phyloP scores from a whole-genome alignment of 2,329 filamentous ascomycete genomes.

The Neofusicoccum kwambonambiense region DNA sequence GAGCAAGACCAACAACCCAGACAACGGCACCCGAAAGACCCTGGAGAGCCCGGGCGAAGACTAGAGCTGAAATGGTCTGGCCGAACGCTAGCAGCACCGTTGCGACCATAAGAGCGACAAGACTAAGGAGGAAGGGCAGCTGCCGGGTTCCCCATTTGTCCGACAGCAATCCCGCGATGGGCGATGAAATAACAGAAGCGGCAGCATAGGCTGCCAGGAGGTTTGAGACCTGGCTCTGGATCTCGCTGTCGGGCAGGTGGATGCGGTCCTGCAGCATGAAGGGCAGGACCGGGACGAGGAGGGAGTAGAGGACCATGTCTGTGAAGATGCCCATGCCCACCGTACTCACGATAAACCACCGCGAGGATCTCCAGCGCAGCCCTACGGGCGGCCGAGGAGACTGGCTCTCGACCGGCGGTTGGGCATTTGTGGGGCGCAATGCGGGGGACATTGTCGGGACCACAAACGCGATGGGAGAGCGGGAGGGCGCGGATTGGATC shows the following conservation, averaged over 20 bases:
- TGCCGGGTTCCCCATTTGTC: conserved; percentile 54
- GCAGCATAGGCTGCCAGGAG: conserved; percentile 57
- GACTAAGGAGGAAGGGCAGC: conserved; percentile 57
- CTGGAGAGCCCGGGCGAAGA: conserved; percentile 56
- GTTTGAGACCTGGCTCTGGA: conserved; percentile 54
- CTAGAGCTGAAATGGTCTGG: conserved; percentile 47
- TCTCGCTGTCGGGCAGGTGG: conserved; percentile 45
- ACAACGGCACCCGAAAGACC: conserved; percentile 59
- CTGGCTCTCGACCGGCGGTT: not conserved
- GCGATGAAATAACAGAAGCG: conserved; percentile 51
- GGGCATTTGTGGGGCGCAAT: conserved; percentile 10
- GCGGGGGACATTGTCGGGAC: conserved; percentile 15
- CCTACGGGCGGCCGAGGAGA: conserved; percentile 24
- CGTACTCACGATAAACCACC: conserved; percentile 58
- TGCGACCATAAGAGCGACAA: conserved; percentile 52
- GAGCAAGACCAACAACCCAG: conserved; percentile 59
- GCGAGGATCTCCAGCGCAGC: conserved; percentile 57
- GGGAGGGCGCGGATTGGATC: conserved; percentile 13
- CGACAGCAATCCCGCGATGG: conserved; percentile 55
- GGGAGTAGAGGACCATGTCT: conserved; percentile 60
- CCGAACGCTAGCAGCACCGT: conserved; percentile 57
- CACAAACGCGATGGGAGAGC: conserved; percentile 13
- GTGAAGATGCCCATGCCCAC: conserved; percentile 57
- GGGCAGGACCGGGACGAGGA: conserved; percentile 59
- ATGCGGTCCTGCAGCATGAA: conserved; percentile 57